Base-by-base conservation (phyloP, 164 flowering plant genomes). In the Nymphaea colorata region DNA sequence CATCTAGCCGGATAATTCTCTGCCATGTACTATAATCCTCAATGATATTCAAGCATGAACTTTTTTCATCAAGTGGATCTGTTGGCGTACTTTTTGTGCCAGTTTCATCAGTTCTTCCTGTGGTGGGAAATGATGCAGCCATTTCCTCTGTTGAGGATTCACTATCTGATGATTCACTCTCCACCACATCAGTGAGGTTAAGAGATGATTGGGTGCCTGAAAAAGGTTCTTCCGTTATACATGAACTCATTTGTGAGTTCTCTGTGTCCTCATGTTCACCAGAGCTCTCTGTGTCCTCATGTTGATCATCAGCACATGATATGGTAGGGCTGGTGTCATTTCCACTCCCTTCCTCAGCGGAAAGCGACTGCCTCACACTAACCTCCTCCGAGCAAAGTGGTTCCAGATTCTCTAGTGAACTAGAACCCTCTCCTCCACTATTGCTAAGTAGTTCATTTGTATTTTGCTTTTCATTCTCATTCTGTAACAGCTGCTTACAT, bases 1-100 rank as follows among this genome's bases (percentile, higher is more conserved):
- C 99, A 83, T 94, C 98, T 51, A 89, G 81, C 18, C 96, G 91
- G 47, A 94, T 94, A 41, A 91, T 94, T 44, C 98, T 84, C 76
- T 90, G 96, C 99, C 99, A 94, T 2, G 96, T 87, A 5, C 79
- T 73, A 72, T 87, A 94, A 75, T 90, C 92, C 78, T 94, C 99
- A 55, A 68, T 59, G 5, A 70, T 68, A 14, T 72, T 70, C n/a
- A 66, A 60, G 62, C 76, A 69, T 10, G 83, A 68, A 53, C 45
- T 66, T 61, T 74, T 76, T 82, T 5, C 59, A 44, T 77, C 4
- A 65, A 71, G 4, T 77, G 77, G 41, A 17, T 17, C 42, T 10
- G 10, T 61, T 61, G 64, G n/a, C 2, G 42, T 5, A 17, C 8
- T 17, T 6, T 41, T 11, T 12, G 64, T 61, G 11, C n/a, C 41